Evolutionary conservation across 805 yeast genomes (phyloP), one percentile per base, ranked within the genome.

Genomic region (Candida loeiensis): DNA sequence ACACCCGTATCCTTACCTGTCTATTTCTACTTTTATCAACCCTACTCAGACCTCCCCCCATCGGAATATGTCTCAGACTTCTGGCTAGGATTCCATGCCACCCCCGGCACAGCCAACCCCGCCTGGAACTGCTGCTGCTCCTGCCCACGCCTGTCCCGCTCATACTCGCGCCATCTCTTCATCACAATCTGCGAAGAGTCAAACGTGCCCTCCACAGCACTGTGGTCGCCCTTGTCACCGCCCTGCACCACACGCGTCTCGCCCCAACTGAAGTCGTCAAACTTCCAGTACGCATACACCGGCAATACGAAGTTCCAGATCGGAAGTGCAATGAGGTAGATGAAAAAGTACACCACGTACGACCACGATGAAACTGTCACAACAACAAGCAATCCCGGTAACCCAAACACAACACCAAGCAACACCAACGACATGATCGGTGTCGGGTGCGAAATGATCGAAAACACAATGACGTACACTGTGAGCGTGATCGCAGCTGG

Each of bases 201-300:
- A 58, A 91, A 93, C 46, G 80, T 82, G 51, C 97, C 98, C 32
- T 77, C 85, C 16, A 51, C 72, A 17, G 72, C 85, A 33, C 79
- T 84, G 56, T 86, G 93, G 13, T 71, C 79, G 16, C 75, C 78
- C 51, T 81, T 78, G 51, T 72, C 80, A 30, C 77, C 86, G 8
- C 79, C 88, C 18, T 76, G 75, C 36, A 88, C 79, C n/a, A 81
- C 74, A 69, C 96, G 75, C 2, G 96, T 90, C 44, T 87, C 95
- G 56, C 97, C 96, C 97, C 97, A 90, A 58, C 89, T 80, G 64
- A 90, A 90, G 59, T 90, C 96, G 63, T 90, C 97, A 63, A 89
- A 88, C 56, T 88, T 88, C 97, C 97, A 90, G 59, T 73, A 89
- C 0, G 96, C 84, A 61, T 90, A 88, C 9, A 80, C 56, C 2